Evolutionary conservation across 768 basidiomycete species (phyloP), one percentile per base, ranked within the genome.

Genomic region (Phanerochaete carnosa): DNA sequence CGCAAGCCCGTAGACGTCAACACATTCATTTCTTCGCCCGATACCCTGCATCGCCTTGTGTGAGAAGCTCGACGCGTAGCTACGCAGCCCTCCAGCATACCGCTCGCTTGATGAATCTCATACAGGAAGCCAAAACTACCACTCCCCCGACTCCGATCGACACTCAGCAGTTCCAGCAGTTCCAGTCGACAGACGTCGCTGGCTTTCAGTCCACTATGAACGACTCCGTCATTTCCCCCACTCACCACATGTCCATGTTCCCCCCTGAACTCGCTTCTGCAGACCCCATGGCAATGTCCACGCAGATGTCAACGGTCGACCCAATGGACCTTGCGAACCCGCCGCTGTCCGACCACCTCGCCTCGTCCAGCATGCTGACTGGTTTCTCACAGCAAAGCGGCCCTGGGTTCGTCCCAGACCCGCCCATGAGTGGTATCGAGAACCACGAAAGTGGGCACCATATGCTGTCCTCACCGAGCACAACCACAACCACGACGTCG

Each of bases 331-430:
- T 68, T 35, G 46, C 64, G 4, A 60, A 52, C 33, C 56, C 62
- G 29, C 58, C 64, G 26, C 45, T 66, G 13, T 47, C 62, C 15
- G 63, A 66, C 19, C 66, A 68, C 28, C 58, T 68, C 45, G 67
- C 76, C 19, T 64, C 76, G 5, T 72, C 77, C 19, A 67, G 69
- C 47, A 79, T 80, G 63, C 66, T 82, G 51, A 63, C 80, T 22
- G 79, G 82, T 68, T 76, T 81, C 62, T 73, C 67, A 53, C 65
- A 59, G 15, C 75, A 62, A 43, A 72, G 26, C 22, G 61, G 73
- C 59, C 57, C 65, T 29, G 59, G 73, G 16, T 79, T 78, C 65
- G 62, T 63, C 57, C 57, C 78, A 49, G 76, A 78, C 63, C 69
- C 79, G 28, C 72, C 76, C 37, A 58, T 68, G 45, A 62, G 62